Percentiles rank a stretch among this genome's conserved stretches.
Conservation (phyloP, 495 filamentous ascomycete species). For the Podospora comata region DNA sequence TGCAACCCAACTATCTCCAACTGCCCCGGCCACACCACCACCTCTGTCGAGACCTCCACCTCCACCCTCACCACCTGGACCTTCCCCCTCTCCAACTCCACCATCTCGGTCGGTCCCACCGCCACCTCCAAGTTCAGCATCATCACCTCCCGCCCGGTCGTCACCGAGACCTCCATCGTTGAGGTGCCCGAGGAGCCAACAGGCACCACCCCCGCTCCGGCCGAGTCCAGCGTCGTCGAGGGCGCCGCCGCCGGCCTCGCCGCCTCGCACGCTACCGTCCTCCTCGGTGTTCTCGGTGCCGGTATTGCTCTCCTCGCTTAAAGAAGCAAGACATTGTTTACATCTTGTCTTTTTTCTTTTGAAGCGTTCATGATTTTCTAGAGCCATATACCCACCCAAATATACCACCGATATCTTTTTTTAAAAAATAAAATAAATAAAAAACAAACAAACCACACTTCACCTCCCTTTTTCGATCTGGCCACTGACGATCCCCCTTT, state of each 20-base stretch:
- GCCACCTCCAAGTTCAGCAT: conserved; percentile 32
- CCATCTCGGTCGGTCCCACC: conserved; percentile 37
- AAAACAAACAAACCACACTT: too few relatives aligned
- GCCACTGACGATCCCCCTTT: conserved; percentile 16
- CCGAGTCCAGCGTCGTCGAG: conserved; percentile 25
- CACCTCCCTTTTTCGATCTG: conserved; percentile 2
- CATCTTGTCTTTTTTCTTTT: background rate
- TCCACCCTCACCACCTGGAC: conserved; percentile 23
- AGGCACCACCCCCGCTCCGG: conserved; percentile 20
- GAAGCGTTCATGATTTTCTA: conserved; percentile 6
- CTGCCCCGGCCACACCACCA: conserved; percentile 40
- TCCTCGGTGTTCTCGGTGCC: conserved; percentile 41
- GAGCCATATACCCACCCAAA: background rate
- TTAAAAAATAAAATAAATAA: too few relatives aligned
- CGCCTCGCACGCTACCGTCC: conserved; percentile 38
- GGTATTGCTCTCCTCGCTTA: conserved; percentile 44
- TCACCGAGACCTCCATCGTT: conserved; percentile 22
- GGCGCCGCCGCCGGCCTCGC: conserved; percentile 36
- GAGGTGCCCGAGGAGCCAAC: conserved; percentile 11
- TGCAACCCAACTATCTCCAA: conserved; percentile 45
- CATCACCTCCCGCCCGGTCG: conserved; percentile 26
- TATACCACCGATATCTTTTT: background rate
- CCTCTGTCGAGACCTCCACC: conserved; percentile 29
- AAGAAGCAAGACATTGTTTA: conserved; percentile 8
- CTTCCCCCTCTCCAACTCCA: conserved; percentile 40